Conservation (phyloP, 2,329 filamentous ascomycete genomes). For the Pseudogymnoascus sp. region DNA sequence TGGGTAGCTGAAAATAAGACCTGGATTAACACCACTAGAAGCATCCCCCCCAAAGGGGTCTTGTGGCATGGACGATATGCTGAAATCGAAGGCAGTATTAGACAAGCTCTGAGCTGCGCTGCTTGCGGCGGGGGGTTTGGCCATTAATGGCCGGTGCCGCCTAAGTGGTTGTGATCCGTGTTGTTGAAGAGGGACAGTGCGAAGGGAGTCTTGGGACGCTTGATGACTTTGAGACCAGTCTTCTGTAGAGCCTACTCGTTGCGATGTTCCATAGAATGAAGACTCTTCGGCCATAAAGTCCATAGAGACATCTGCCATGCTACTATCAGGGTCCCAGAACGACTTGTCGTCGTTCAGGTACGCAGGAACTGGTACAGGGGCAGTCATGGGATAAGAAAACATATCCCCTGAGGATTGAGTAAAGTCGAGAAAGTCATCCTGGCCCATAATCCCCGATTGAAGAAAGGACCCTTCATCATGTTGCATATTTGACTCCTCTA, state of each 20-base stretch:
- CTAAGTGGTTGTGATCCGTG: constrained; percentile 3
- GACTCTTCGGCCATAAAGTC: constrained; percentile 44
- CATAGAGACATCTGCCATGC: constrained; percentile 52
- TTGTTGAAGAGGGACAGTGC: constrained; percentile 15
- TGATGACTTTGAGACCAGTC: constrained; percentile 53
- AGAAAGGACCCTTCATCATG: constrained; percentile 19
- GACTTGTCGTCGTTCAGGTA: constrained; percentile 38
- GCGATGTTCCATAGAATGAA: constrained; percentile 27
- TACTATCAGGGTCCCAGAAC: constrained; percentile 52
- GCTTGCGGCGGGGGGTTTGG: constrained; percentile 12
- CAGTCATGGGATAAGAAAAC: constrained; percentile 56
- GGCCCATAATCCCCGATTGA: constrained; percentile 12
- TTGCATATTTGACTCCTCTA: constrained; percentile 22
- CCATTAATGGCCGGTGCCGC: not conserved
- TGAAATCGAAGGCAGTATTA: constrained; percentile 37
- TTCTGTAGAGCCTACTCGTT: constrained; percentile 46
- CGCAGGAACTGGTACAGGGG: constrained; percentile 43
- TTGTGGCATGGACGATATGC: constrained; percentile 36
- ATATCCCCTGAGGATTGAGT: constrained; percentile 45
- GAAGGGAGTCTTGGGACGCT: constrained; percentile 45
- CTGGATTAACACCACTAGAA: constrained; percentile 49
- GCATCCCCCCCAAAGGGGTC: constrained; percentile 47
- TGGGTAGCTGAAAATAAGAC: constrained; percentile 49
- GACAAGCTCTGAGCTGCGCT: constrained; percentile 35
- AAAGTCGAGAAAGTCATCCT: constrained; percentile 18